phyloP scores from a whole-genome alignment of 805 yeast genomes.

The Kluyveromyces starmeri region DNA sequence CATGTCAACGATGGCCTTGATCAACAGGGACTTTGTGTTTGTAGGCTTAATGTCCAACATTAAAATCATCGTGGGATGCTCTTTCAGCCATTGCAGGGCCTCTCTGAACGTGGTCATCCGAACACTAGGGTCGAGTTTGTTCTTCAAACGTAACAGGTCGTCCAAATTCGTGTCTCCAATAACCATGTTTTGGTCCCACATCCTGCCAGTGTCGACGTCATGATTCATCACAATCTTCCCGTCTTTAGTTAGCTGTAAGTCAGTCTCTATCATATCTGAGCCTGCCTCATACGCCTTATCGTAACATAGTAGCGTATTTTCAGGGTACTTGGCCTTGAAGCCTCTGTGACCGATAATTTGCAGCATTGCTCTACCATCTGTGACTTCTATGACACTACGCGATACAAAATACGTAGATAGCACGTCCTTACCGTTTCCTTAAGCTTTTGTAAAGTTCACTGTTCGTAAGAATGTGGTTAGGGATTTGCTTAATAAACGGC shows the following conservation, averaged over 20 bases:
- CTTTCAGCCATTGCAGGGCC: conserved; percentile 32
- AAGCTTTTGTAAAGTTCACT: no score
- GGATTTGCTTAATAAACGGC: no score
- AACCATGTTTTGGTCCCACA: conserved; percentile 33
- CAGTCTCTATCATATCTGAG: conserved; percentile 43
- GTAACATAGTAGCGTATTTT: conserved; percentile 39
- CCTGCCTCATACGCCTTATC: conserved; percentile 40
- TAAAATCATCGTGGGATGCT: conserved; percentile 28
- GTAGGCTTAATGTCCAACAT: conserved; percentile 47
- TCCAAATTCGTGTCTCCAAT: conserved; percentile 32
- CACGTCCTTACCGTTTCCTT: no score
- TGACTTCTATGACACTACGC: no score
- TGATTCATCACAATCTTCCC: conserved; percentile 48
- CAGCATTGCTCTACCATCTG: no score
- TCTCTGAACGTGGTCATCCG: conserved; percentile 36
- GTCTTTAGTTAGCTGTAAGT: conserved; percentile 45
- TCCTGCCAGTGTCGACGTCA: conserved; percentile 42
- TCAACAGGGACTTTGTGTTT: conserved; percentile 36
- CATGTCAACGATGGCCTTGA: conserved; percentile 32
- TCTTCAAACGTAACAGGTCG: conserved; percentile 30
- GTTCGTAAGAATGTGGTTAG: no score
- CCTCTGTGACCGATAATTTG: conserved; percentile 30
- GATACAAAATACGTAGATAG: no score
- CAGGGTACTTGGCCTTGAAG: conserved; percentile 32
- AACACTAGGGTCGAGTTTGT: conserved; percentile 27